phyloP scores from a whole-genome alignment of 2,329 filamentous ascomycete genomes.

The Epichloe bromicola region DNA sequence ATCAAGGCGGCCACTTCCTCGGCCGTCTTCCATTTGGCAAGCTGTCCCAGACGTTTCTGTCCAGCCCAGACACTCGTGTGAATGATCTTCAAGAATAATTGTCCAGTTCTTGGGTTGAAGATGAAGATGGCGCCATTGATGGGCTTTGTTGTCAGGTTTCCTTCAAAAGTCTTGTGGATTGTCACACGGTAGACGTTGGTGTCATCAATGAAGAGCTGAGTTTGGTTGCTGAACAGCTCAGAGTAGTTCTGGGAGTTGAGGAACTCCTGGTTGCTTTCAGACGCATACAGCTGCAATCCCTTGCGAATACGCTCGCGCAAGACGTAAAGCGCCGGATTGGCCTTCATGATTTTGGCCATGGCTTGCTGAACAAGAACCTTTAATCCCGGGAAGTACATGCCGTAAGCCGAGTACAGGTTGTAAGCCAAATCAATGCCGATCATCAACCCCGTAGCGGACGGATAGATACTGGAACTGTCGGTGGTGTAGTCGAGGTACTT shows the following conservation, averaged over 20 bases:
- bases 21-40: conserved; percentile 99
- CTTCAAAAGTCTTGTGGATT: conserved; percentile 99
- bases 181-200: conserved; percentile 99
- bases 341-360: conserved; percentile 99
- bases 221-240: conserved; percentile 97
- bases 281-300: conserved; percentile 93
- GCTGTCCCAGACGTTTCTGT: conserved; percentile 94
- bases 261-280: conserved; percentile 98
- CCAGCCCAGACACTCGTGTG: conserved; percentile 99
- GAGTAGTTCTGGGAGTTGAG: conserved; percentile 99
- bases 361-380: conserved; percentile 94
- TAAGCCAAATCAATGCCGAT: conserved; percentile 95
- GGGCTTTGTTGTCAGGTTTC: conserved; percentile 96
- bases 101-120: conserved; percentile 96
- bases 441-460: conserved; percentile 93
- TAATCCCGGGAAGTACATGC: conserved; percentile 95
- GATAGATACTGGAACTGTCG: conserved; percentile 97
- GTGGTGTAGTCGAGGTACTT: conserved; percentile 99
- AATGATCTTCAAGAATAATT: conserved; percentile 97
- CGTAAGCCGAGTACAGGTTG: conserved; percentile 95
- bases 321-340: conserved; percentile 92
- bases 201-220: conserved; percentile 96
- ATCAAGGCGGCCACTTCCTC: conserved; percentile 99
- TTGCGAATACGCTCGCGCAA: conserved; percentile 95
- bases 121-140: conserved; percentile 99